Evolutionary conservation across 2,329 filamentous ascomycete genomes (phyloP).

Genomic region (Seiridium unicorne): DNA sequence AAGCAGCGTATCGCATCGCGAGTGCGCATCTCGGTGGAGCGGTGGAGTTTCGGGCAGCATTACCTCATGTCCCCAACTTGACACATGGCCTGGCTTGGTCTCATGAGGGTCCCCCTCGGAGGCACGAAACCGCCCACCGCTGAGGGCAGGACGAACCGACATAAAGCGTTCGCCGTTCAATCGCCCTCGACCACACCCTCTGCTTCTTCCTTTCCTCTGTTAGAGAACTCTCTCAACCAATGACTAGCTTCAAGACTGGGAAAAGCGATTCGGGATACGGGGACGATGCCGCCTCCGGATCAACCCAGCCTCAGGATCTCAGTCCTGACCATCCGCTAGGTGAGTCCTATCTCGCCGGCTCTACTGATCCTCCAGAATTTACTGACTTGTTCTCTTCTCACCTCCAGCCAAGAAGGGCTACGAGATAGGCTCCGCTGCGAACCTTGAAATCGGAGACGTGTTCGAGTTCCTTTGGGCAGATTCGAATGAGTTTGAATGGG

Average conservation of each 20-base stretch:
- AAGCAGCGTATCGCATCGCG: constrained; percentile 6
- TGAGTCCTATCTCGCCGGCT: not conserved
- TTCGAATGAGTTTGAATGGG: constrained; percentile 32
- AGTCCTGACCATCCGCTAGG: constrained; percentile 3
- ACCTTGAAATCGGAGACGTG: constrained; percentile 33
- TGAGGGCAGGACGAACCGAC: not conserved
- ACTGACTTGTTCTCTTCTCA: not conserved
- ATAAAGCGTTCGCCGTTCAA: not conserved
- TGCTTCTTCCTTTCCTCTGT: not conserved
- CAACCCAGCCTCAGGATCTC: not conserved
- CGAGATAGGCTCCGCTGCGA: constrained; percentile 30
- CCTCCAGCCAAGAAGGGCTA: constrained; percentile 31
- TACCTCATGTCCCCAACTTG: constrained; percentile 1
- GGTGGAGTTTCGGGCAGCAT: constrained; percentile 6
- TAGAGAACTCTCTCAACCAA: constrained; percentile 1
- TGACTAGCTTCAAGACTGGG: not conserved
- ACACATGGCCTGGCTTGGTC: not conserved
- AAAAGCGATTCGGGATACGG: constrained; percentile 3
- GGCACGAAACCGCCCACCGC: not conserved
- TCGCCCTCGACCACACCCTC: not conserved
- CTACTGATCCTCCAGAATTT: not conserved
- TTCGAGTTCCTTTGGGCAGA: constrained; percentile 38
- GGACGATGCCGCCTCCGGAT: constrained; percentile 3
- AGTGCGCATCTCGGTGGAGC: constrained; percentile 3
- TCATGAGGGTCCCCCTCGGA: not conserved